Base-by-base conservation (phyloP, 352 stramenopile genomes). In the Poterioochromonas sp. region DNA sequence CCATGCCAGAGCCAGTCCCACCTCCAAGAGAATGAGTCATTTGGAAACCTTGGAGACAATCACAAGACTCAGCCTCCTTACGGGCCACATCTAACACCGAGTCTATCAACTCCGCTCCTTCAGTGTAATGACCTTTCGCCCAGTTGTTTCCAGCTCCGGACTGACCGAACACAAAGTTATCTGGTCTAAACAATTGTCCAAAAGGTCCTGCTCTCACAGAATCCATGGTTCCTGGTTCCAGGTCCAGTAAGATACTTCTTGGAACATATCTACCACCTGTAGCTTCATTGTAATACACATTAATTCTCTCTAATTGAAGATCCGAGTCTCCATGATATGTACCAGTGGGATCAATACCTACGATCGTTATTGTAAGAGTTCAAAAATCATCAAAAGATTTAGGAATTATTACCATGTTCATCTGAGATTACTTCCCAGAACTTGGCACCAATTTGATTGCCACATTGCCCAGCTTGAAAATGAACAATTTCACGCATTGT, bases 211-310 rank as follows among this genome's bases (percentile, higher is more conserved):
- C 89, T 77, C 94, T 92, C 53, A 99, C 95, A 32, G 94, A 94
- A 86, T 99, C 95, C 95, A 99, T 99, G 73, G 95, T 99, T 77
- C 95, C 95, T 32, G 95, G 95, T 86, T 99, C 96, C 49, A 99
- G 86, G 85, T 99, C 95, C 86, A 98, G 98, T 20, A 99, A 86
- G 82, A 99, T 96, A 78, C 94, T 94, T 79, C 95, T 91, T 43
- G 95, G 95, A 81, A 98, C 95, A 80, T 98, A 98, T 71, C 94
- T 91, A 76, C 94, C 95, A 71, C 89, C 91, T 65, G 92, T 96
- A 71, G 93, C 94, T 87, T 99, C 95, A 82, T 98, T 98, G 90
- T 97, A 99, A 89, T 98, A 98, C 76, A 98, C 95, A 81, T 97
- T 97, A 86, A 99, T 98, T 83, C 95, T 91, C 83, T 97, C 89